Evolutionary conservation across 768 basidiomycete species (phyloP).

Genomic region (Leccinellum luteum): DNA sequence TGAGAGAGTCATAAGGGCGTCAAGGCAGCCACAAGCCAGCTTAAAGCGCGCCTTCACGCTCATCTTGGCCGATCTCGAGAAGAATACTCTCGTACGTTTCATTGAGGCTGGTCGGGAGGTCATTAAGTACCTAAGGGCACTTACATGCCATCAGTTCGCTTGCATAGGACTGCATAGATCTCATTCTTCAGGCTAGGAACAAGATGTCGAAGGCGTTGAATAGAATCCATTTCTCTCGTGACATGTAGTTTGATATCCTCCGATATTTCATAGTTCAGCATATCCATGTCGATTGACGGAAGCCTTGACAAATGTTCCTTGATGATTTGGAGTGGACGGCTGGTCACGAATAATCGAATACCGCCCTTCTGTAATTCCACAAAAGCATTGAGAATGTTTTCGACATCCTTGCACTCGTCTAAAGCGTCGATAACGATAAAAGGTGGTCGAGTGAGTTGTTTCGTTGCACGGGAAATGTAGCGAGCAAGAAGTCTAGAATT

Average conservation of each 20-base stretch:
- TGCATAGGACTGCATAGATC: background rate
- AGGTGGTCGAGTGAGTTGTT: background rate
- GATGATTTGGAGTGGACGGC: background rate
- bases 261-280: background rate
- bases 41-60: background rate
- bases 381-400: background rate
- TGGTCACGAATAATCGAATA: background rate
- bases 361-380: background rate
- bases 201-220: slow-evolving; percentile 1
- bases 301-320: background rate
- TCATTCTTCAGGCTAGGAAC: background rate
- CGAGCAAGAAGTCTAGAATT: background rate
- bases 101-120: slow-evolving; percentile 7
- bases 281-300: background rate
- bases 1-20: slow-evolving; percentile 1
- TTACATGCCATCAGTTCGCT: slow-evolving; percentile 12
- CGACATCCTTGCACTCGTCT: background rate
- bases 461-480: background rate
- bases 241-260: slow-evolving; percentile 7
- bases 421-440: slow-evolving; percentile 8
- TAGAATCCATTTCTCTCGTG: slow-evolving; percentile 2
- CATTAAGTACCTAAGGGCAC: background rate
- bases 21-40: slow-evolving; percentile 12
- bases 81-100: slow-evolving; percentile 9
- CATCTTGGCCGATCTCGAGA: background rate